A percentile compares a stretch with the other conserved stretches of the same genome.
Evolutionary conservation across 2,329 filamentous ascomycete species (phyloP).

Genomic region (Incumbomyces lentus): DNA sequence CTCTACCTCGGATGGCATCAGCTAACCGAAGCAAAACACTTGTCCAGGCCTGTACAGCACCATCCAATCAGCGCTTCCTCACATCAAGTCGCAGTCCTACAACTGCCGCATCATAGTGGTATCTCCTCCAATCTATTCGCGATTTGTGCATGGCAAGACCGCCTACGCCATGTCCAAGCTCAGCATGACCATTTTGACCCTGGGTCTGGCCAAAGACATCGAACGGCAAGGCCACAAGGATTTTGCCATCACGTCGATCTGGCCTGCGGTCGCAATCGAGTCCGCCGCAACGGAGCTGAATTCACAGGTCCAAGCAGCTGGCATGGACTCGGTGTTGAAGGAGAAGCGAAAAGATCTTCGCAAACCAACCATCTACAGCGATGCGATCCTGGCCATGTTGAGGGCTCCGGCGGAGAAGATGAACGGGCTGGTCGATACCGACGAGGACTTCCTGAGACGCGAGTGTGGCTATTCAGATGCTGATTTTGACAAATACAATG

Average conservation of each 20-base stretch:
- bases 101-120: constrained; percentile 64
- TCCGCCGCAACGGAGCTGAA: constrained; percentile 57
- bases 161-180: constrained; percentile 63
- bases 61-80: constrained; percentile 58
- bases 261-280: constrained; percentile 70
- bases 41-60: constrained; percentile 53
- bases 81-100: constrained; percentile 29
- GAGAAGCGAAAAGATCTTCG: constrained; percentile 50
- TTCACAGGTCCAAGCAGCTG: constrained; percentile 28
- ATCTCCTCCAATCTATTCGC: constrained; percentile 72
- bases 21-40: not conserved
- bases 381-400: constrained; percentile 66
- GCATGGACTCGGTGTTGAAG: constrained; percentile 20
- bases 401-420: constrained; percentile 48
- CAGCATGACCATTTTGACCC: constrained; percentile 70
- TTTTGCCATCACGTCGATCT: constrained; percentile 73
- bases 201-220: constrained; percentile 75
- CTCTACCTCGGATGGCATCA: not conserved
- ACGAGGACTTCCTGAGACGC: constrained; percentile 68
- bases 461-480: constrained; percentile 44
- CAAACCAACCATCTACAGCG: constrained; percentile 64
- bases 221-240: constrained; percentile 50
- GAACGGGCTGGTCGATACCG: constrained; percentile 62
- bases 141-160: constrained; percentile 78
- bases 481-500: constrained; percentile 63